Percentiles rank a stretch among this genome's conserved stretches.
Evolutionary conservation across 768 basidiomycete genomes (phyloP).

Genomic region (Kwoniella sp.): DNA sequence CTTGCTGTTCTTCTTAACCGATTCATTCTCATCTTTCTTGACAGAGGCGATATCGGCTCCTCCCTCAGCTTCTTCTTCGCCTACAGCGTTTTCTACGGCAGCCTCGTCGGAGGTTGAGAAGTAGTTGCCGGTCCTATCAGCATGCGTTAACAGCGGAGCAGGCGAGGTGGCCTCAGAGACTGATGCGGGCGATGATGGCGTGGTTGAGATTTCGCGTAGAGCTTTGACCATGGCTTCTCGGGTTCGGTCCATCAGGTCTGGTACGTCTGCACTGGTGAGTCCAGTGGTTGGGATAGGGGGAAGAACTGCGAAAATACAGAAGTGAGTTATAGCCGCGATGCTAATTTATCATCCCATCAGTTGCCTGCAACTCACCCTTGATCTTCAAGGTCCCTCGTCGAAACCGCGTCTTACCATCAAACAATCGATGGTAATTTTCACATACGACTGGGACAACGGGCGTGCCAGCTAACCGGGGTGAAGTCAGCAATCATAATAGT

Average conservation of each 20-base stretch:
- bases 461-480: constrained; percentile 62
- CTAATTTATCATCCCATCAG: no score
- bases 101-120: constrained; percentile 16
- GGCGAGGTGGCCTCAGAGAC: constrained; percentile 10
- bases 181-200: constrained; percentile 4
- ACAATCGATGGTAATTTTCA: constrained; percentile 89
- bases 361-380: constrained; percentile 67
- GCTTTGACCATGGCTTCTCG: constrained; percentile 76
- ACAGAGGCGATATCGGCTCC: constrained; percentile 11
- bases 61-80: constrained; percentile 19
- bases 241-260: constrained; percentile 67
- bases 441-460: constrained; percentile 88
- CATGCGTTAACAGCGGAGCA: constrained; percentile 26
- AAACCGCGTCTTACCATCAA: constrained; percentile 71
- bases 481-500: constrained; percentile 4
- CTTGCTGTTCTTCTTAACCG: background rate
- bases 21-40: background rate
- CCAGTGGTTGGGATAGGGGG: constrained; percentile 78
- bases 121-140: constrained; percentile 15
- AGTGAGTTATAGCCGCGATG: no score
- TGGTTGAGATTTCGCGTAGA: constrained; percentile 72
- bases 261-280: constrained; percentile 70
- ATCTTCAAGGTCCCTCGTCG: constrained; percentile 74
- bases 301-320: constrained; percentile 64
- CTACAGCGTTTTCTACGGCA: constrained; percentile 25